These are phyloP conservation scores for Saccharomycopsis fibuligera DNA, from an alignment of 805 yeast genomes.

Conservation along the genomic window DNA sequence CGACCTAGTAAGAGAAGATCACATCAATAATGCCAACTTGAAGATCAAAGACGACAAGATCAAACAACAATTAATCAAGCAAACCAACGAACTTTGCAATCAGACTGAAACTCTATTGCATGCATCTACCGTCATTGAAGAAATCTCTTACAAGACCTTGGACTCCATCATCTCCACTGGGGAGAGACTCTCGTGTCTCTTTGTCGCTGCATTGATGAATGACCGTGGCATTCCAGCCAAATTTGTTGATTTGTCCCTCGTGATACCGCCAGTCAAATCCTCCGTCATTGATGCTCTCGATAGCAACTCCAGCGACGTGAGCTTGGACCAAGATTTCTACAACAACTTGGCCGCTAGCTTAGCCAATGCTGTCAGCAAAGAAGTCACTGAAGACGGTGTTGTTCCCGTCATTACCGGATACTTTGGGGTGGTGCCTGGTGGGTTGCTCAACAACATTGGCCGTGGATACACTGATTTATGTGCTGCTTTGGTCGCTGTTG, in stretches of 20 bases:
- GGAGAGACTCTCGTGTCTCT: slow-evolving; percentile 85
- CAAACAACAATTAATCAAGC: slow-evolving; percentile 46
- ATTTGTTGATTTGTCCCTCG: slow-evolving; percentile 70
- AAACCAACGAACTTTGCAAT: slow-evolving; percentile 59
- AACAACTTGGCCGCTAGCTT: slow-evolving; percentile 46
- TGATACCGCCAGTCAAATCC: slow-evolving; percentile 49
- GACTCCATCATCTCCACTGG: slow-evolving; percentile 92
- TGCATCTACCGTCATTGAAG: slow-evolving; percentile 90
- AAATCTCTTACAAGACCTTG: slow-evolving; percentile 78
- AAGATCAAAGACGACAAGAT: slow-evolving; percentile 43
- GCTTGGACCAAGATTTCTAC: slow-evolving; percentile 65
- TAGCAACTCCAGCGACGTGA: slow-evolving; percentile 40
- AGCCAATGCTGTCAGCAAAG: slow-evolving; percentile 40
- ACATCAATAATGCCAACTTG: slow-evolving; percentile 60
- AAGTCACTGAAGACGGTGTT: slow-evolving; percentile 29
- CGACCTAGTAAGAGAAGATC: slow-evolving; percentile 70
- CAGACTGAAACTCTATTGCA: slow-evolving; percentile 63
- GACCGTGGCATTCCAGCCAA: slow-evolving; percentile 74
- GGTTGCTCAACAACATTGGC: slow-evolving; percentile 86
- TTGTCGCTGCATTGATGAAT: slow-evolving; percentile 78
- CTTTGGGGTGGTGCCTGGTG: slow-evolving; percentile 95
- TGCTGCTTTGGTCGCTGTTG: slow-evolving; percentile 95
- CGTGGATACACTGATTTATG: slow-evolving; percentile 97
- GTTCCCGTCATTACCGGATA: slow-evolving; percentile 95
- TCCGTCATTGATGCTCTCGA: slow-evolving; percentile 21